Base-by-base conservation (phyloP, 2,329 filamentous ascomycete genomes). In the Pleomassaria siparia region DNA sequence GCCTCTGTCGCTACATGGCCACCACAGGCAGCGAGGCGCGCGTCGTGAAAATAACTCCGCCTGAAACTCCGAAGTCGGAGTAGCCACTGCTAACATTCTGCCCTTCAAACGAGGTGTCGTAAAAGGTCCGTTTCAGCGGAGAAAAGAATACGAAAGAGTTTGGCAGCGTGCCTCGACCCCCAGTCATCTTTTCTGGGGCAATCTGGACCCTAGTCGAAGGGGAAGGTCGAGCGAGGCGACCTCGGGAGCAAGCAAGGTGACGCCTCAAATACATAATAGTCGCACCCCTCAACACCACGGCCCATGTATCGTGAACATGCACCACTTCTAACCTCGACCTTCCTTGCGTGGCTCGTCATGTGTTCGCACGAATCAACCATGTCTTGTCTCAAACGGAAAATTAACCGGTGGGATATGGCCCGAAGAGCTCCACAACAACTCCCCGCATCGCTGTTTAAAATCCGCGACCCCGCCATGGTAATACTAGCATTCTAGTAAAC, bases 381-480 rank as follows among this genome's bases (percentile, higher is more conserved):
- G 6, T 20, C 33, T 15, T 42, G 36, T 21, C 48, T 20, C 37
- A 35, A 40, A 43, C 55, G 52, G 58, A 48, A 39, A 32, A 55
- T 53, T 47, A 46, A 47, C 46, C 53, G 59, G 55, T 43, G 43
- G 30, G 39, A 52, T 44, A 48, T 53, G 49, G 47, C 35, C 50
- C 47, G 49, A 51, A 48, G 43, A 47, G 53, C 50, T 50, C 56
- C 50, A 55, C 50, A 43, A 24, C 20, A 44, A 37, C 45, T 50
- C 55, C 57, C 50, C 53, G 50, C 53, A 53, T 51, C 40, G 21
- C 43, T 21, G 47, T 40, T 51, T 49, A 49, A 42, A 36, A 40
- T 20, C n/a, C 26, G 16, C 40, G 36, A 54, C 58, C 59, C 60
- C 58, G 49, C 60, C 53, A 58, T 56, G 13, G 26, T 43, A 28